Conservation (phyloP, 495 filamentous ascomycete species). For the Aspergillus incahuasiensis region DNA sequence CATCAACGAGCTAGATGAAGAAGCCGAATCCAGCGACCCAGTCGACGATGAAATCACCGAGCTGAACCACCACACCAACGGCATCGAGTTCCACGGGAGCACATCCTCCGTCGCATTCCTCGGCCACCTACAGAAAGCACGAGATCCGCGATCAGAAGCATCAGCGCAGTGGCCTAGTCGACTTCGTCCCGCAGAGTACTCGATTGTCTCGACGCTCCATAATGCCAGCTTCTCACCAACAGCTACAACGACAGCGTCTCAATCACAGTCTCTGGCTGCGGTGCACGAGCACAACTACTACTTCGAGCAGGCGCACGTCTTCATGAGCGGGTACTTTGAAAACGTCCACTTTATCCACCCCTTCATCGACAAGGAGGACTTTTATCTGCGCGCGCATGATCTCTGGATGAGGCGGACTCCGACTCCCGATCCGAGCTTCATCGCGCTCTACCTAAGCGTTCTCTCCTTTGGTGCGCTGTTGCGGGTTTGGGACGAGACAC, state of each 20-base stretch:
- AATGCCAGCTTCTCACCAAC: conserved; percentile 38
- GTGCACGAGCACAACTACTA: conserved; percentile 36
- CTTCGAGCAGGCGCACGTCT: conserved; percentile 38
- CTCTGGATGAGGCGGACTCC: conserved; percentile 32
- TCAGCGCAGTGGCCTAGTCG: conserved; percentile 13
- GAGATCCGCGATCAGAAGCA: conserved; percentile 17
- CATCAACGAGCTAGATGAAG: conserved; percentile 16
- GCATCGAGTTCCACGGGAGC: conserved; percentile 38
- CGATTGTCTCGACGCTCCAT: conserved; percentile 36
- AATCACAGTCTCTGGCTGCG: conserved; percentile 17
- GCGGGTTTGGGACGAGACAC: conserved; percentile 37
- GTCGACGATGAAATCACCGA: conserved; percentile 33
- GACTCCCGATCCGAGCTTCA: conserved; percentile 34
- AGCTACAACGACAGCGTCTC: conserved; percentile 16
- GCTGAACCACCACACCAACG: conserved; percentile 37
- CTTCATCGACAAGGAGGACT: conserved; percentile 39
- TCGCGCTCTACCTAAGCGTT: conserved; percentile 38
- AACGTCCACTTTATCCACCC: conserved; percentile 42
- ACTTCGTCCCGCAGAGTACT: conserved; percentile 16
- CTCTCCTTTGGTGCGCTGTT: conserved; percentile 37
- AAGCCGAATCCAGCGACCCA: conserved; percentile 24
- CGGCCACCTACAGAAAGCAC: conserved; percentile 31
- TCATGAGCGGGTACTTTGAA: conserved; percentile 43
- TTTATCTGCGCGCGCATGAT: conserved; percentile 32
- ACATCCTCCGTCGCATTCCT: conserved; percentile 35